A percentile compares a stretch with the other conserved stretches of the same genome.
Conservation (phyloP, 768 basidiomycete genomes). For the Cystoderma amianthinum region DNA sequence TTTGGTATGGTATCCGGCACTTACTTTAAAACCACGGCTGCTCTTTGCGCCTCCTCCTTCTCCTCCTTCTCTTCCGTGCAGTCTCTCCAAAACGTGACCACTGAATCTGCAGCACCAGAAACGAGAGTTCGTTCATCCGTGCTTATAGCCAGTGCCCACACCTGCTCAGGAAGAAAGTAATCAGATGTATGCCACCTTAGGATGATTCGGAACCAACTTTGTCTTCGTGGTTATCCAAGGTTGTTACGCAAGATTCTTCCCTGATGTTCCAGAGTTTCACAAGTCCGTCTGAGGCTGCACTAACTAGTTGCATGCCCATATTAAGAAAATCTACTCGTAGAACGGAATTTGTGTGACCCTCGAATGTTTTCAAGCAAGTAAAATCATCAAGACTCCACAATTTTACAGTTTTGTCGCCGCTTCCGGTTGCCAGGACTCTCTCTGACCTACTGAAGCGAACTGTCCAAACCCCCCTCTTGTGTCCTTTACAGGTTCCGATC, state of each 20-base stretch:
- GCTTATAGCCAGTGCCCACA: constrained; percentile 92
- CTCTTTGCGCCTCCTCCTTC: constrained; percentile 68
- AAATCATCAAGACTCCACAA: constrained; percentile 94
- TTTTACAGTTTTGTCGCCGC: constrained; percentile 91
- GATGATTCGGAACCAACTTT: constrained; percentile 54
- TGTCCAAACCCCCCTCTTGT: constrained; percentile 94
- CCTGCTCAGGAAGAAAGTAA: constrained; percentile 44
- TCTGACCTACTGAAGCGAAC: constrained; percentile 85
- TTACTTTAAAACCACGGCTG: constrained; percentile 75
- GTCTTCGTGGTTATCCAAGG: constrained; percentile 96
- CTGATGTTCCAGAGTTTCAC: constrained; percentile 94
- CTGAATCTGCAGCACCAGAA: constrained; percentile 93
- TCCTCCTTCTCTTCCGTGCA: constrained; percentile 79
- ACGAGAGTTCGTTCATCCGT: constrained; percentile 79
- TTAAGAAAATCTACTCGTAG: constrained; percentile 88
- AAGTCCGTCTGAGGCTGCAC: constrained; percentile 88
- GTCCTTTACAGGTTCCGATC: constrained; percentile 88
- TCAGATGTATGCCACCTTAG: background rate
- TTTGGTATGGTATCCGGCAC: constrained; percentile 21
- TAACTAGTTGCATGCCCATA: constrained; percentile 78
- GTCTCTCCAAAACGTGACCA: constrained; percentile 96
- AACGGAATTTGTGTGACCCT: constrained; percentile 97
- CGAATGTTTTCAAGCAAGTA: constrained; percentile 92
- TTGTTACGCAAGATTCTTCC: constrained; percentile 81
- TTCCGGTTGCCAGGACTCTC: constrained; percentile 84